Evolutionary conservation across 805 yeast genomes (phyloP).

Genomic region (Pichia eremophila): DNA sequence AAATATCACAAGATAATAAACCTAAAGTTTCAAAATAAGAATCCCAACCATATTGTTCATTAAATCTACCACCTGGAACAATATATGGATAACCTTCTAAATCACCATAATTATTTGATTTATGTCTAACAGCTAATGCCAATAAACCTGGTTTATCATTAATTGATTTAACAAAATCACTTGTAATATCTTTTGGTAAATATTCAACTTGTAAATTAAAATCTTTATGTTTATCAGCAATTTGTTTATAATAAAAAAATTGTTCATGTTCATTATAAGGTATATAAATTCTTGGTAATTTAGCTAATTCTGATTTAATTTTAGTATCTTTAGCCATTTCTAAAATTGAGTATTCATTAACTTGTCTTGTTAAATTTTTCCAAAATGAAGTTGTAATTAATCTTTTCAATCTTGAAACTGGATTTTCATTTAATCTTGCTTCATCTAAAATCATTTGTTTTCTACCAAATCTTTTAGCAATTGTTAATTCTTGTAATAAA

Average conservation of each 20-base stretch:
- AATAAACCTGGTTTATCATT: constrained; percentile 80
- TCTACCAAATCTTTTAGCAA: constrained; percentile 74
- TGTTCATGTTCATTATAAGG: constrained; percentile 66
- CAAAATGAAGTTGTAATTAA: constrained; percentile 72
- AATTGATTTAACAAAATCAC: constrained; percentile 66
- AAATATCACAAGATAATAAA: constrained; percentile 52
- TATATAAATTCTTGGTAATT: constrained; percentile 67
- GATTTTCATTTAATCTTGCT: constrained; percentile 76
- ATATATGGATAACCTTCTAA: constrained; percentile 69
- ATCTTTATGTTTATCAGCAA: constrained; percentile 46
- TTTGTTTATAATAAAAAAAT: constrained; percentile 52
- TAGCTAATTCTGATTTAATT: constrained; percentile 50
- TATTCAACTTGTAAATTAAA: constrained; percentile 62
- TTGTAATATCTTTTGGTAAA: constrained; percentile 66
- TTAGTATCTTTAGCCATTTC: constrained; percentile 75
- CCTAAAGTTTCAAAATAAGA: constrained; percentile 90
- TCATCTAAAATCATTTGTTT: constrained; percentile 75
- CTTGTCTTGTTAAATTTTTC: constrained; percentile 64
- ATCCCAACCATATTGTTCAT: constrained; percentile 97
- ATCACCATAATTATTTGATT: constrained; percentile 22
- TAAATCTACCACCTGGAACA: constrained; percentile 96
- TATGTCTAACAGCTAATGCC: constrained; percentile 60
- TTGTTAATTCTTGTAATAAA: constrained; percentile 77
- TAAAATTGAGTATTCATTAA: constrained; percentile 52
- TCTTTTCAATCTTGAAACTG: constrained; percentile 67